Percentiles rank a stretch among this genome's conserved stretches.
These are phyloP conservation scores for Akanthomyces uredinophilus DNA, from an alignment of 2,329 filamentous ascomycete genomes.

Conservation along the genomic window DNA sequence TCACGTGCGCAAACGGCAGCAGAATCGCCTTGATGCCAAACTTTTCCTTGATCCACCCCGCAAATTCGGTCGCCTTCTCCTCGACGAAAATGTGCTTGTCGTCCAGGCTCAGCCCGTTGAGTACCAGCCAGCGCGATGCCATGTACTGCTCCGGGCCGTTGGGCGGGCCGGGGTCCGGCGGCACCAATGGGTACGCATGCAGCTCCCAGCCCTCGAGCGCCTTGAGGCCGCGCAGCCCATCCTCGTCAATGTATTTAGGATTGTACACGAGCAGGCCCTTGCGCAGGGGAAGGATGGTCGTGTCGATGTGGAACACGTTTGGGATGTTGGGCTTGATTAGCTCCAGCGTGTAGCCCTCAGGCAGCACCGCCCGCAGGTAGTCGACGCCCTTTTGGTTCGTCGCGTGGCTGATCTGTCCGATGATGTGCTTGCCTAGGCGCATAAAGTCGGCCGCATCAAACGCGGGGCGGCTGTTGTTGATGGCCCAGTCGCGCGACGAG, in stretches of 20 bases:
- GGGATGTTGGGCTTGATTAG: conserved; percentile 21
- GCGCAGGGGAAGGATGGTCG: conserved; percentile 26
- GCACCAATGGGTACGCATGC: conserved; percentile 21
- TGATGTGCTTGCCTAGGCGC: conserved; percentile 2
- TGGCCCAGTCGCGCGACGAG: not conserved
- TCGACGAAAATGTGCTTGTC: conserved; percentile 25
- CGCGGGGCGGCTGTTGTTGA: conserved; percentile 7
- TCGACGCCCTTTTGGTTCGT: conserved; percentile 10
- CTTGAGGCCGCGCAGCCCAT: conserved; percentile 20
- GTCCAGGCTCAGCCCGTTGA: conserved; percentile 25
- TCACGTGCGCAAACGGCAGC: conserved; percentile 27
- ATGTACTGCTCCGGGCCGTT: conserved; percentile 23
- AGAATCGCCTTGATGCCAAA: conserved; percentile 18
- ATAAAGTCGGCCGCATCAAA: conserved; percentile 13
- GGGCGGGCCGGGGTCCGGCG: conserved; percentile 9
- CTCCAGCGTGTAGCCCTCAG: conserved; percentile 24
- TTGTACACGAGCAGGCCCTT: conserved; percentile 25
- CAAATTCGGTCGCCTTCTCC: conserved; percentile 20
- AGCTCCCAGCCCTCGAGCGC: conserved; percentile 26
- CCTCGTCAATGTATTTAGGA: conserved; percentile 22
- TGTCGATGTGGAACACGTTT: conserved; percentile 28
- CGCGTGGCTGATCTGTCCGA: conserved; percentile 9
- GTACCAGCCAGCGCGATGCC: conserved; percentile 23
- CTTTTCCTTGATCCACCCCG: conserved; percentile 16
- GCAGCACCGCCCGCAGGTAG: conserved; percentile 3